A percentile compares a stretch with the other conserved stretches of the same genome.
Conservation (phyloP, 176 grass and related monocot genomes). For the Chrysopogon serrulatus region DNA sequence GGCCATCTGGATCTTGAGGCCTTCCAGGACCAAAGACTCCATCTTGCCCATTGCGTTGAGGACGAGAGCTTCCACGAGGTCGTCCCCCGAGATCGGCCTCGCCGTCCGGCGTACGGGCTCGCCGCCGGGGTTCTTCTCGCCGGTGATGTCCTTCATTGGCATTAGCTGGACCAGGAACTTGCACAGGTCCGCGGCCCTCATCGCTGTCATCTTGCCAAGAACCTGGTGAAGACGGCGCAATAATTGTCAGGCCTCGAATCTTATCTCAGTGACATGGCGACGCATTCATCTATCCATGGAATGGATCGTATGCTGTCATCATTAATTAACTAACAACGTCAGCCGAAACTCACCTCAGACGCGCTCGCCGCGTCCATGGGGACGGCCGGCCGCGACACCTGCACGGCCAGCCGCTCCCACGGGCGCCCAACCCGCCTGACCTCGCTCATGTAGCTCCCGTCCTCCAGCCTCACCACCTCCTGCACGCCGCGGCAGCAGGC, state of each 20-base stretch:
- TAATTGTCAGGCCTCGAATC: neutral
- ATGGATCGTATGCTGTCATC: neutral
- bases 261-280: neutral
- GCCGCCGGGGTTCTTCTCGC: conserved; percentile 5
- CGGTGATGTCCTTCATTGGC: conserved; percentile 45
- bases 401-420: conserved; percentile 54
- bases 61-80: conserved; percentile 38
- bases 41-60: conserved; percentile 40
- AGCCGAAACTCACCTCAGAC: conserved; percentile 26
- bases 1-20: conserved; percentile 63
- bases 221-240: conserved; percentile 28
- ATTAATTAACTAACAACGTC: no score
- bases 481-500: neutral
- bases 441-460: conserved; percentile 50
- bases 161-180: conserved; percentile 32
- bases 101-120: neutral
- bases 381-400: conserved; percentile 42
- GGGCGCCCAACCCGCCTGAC: conserved; percentile 29
- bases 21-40: conserved; percentile 45
- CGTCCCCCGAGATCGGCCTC: conserved; percentile 12
- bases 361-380: conserved; percentile 32
- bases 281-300: neutral
- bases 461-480: conserved; percentile 29
- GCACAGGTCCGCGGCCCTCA: conserved; percentile 28
- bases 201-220: conserved; percentile 40